Conservation (phyloP, 129 eudicot species). For the Saposhnikovia divaricata region DNA sequence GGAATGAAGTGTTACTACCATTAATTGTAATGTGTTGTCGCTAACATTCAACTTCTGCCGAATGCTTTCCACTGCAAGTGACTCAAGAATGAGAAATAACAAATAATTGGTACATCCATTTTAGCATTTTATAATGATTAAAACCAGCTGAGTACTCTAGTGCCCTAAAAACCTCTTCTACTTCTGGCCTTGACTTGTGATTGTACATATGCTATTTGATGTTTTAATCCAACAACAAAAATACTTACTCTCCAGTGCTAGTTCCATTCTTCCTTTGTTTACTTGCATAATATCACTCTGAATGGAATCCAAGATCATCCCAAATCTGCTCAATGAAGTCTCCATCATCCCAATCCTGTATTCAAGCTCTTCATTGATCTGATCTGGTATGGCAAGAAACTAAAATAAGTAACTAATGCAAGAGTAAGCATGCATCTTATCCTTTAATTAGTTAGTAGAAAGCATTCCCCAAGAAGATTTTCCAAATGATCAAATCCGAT, state of each 20-base stretch:
- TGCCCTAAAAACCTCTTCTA: background rate
- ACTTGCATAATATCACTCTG: conserved; percentile 83
- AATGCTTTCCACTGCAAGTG: conserved; percentile 54
- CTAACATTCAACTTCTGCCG: conserved; percentile 64
- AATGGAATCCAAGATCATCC: conserved; percentile 83
- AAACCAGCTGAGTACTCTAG: background rate
- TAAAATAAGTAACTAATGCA: background rate
- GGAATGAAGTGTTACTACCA: conserved; percentile 38
- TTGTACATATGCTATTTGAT: background rate
- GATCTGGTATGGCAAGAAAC: conserved; percentile 52
- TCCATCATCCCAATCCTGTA: conserved; percentile 70
- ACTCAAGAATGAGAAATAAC: conserved; percentile 10
- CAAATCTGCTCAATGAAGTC: conserved; percentile 70
- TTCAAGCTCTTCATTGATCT: conserved; percentile 64
- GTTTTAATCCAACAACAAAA: conserved; percentile 1
- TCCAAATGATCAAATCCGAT: background rate
- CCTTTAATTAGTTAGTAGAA: background rate
- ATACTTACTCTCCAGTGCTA: conserved; percentile 67
- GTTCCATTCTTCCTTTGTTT: conserved; percentile 77
- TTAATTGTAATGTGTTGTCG: conserved; percentile 54
- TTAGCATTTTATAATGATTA: background rate
- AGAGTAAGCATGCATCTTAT: conserved; percentile 8
- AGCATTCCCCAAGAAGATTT: background rate
- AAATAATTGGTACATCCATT: background rate
- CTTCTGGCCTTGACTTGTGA: conserved; percentile 5